These are phyloP conservation scores for Neofusicoccum sp. DNA, from an alignment of 2,329 filamentous ascomycete species.

Conservation along the genomic window DNA sequence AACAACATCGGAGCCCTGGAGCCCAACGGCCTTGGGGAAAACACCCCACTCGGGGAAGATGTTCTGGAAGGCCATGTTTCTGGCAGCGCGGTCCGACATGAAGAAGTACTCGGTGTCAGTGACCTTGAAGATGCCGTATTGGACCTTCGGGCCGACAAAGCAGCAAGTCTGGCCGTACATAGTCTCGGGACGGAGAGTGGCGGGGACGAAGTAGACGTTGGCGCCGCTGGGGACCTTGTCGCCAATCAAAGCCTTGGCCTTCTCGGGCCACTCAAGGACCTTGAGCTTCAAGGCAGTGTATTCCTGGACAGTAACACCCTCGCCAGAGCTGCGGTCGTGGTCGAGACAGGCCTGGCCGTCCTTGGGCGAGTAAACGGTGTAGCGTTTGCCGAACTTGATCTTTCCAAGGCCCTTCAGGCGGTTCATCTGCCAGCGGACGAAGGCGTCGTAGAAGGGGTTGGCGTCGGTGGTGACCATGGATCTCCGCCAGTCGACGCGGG, in stretches of 20 bases:
- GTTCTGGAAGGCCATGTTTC: constrained; percentile 95
- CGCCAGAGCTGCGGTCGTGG: constrained; percentile 77
- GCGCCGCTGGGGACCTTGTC: constrained; percentile 76
- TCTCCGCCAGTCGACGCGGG: constrained; percentile 88
- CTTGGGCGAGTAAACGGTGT: constrained; percentile 90
- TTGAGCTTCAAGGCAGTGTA: constrained; percentile 91
- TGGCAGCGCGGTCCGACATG: constrained; percentile 75
- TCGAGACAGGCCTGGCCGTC: constrained; percentile 86
- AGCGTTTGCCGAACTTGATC: constrained; percentile 89
- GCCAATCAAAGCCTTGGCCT: constrained; percentile 68
- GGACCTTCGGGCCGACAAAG: constrained; percentile 87
- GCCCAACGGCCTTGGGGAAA: constrained; percentile 70
- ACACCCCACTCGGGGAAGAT: constrained; percentile 76
- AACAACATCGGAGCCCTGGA: constrained; percentile 76
- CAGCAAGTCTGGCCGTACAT: constrained; percentile 99
- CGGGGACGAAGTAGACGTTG: constrained; percentile 84
- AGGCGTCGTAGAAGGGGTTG: constrained; percentile 95
- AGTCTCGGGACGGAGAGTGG: constrained; percentile 90
- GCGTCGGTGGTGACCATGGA: constrained; percentile 93
- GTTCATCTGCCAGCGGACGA: constrained; percentile 97
- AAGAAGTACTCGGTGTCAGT: constrained; percentile 70
- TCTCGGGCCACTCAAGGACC: constrained; percentile 82
- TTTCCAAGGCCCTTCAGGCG: constrained; percentile 84
- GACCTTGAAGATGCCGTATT: constrained; percentile 83
- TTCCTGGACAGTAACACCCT: constrained; percentile 82